These are phyloP conservation scores for Rhizophagus prolifer DNA, from an alignment of 192 early-diverging fungal genomes.

Conservation along the genomic window DNA sequence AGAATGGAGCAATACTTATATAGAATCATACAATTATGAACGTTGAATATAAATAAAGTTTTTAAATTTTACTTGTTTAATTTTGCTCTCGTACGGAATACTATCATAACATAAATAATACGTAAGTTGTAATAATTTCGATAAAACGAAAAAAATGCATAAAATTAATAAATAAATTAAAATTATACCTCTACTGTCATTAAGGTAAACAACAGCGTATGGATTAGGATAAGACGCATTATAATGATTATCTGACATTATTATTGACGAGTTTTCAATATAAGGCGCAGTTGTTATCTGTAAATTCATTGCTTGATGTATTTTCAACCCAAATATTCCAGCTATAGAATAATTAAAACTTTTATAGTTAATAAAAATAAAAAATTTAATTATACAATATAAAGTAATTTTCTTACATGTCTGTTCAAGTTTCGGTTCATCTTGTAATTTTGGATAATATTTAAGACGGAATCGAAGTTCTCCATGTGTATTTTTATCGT, in stretches of 20 bases:
- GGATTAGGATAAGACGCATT: constrained; percentile 11
- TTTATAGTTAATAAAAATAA: neutral
- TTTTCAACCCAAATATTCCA: constrained; percentile 19
- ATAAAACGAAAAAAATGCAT: neutral
- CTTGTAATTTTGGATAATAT: constrained; percentile 20
- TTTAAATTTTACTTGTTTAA: constrained; percentile 27
- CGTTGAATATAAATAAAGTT: neutral
- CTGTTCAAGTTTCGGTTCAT: neutral
- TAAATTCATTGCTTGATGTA: constrained; percentile 25
- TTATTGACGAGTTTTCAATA: neutral
- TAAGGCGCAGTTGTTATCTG: constrained; percentile 20
- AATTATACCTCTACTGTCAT: constrained; percentile 16
- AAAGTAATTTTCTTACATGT: constrained; percentile 11
- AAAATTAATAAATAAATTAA: neutral
- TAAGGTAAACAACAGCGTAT: constrained; percentile 21
- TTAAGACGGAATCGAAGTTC: neutral
- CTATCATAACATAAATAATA: neutral
- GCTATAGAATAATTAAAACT: neutral
- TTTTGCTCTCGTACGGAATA: constrained; percentile 19
- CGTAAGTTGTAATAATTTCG: neutral
- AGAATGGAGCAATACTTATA: constrained; percentile 20
- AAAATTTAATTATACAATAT: no score
- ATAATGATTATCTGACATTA: neutral
- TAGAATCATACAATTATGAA: no score
- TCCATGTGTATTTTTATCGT: neutral